Conservation (phyloP, 106 monocot species). For the Dendrobium catenatum region DNA sequence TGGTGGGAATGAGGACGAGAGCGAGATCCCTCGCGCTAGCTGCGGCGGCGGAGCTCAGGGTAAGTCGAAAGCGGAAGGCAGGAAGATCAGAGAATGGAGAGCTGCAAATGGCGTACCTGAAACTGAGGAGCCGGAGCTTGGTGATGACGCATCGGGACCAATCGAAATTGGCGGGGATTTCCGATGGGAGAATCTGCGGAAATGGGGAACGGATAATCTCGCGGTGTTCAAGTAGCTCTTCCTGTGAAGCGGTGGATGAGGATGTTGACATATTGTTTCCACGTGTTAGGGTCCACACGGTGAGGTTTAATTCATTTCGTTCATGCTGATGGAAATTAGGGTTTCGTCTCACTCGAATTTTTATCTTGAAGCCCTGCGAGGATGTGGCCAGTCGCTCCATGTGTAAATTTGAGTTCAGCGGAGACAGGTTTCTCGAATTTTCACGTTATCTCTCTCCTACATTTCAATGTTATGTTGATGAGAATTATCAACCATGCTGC, state of each 20-base stretch:
- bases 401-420: constrained; percentile 12
- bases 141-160: constrained; percentile 7
- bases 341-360: neutral
- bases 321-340: constrained; percentile 2
- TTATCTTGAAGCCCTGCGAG: constrained; percentile 6
- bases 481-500: neutral
- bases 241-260: constrained; percentile 1
- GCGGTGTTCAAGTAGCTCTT: constrained; percentile 13
- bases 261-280: neutral
- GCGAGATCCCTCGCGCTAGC: constrained; percentile 20
- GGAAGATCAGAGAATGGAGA: neutral
- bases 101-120: constrained; percentile 10
- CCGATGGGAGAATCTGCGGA: neutral
- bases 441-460: neutral
- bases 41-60: neutral
- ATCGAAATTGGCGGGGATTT: constrained; percentile 2
- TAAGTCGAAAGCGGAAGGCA: neutral
- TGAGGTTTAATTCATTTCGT: constrained; percentile 12
- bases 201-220: constrained; percentile 8
- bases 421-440: constrained; percentile 13
- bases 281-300: constrained; percentile 14
- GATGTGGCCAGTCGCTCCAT: constrained; percentile 6
- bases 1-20: constrained; percentile 21
- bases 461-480: neutral
- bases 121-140: constrained; percentile 16